These are phyloP conservation scores for Sclerotinia trifoliorum DNA, from an alignment of 2,329 filamentous ascomycete species.

Conservation along the genomic window DNA sequence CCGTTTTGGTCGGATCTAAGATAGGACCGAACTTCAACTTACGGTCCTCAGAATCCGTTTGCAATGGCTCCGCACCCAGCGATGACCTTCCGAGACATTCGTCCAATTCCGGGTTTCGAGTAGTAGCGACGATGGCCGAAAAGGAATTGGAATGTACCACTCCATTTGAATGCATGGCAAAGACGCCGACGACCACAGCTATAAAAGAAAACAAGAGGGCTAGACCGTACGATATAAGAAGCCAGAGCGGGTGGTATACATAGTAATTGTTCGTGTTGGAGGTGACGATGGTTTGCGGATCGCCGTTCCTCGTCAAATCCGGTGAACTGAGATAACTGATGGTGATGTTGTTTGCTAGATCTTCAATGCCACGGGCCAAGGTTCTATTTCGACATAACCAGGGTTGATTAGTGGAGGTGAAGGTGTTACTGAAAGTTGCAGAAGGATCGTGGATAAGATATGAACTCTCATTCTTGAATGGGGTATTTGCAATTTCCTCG, in stretches of 20 bases:
- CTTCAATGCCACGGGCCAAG: conserved; percentile 27
- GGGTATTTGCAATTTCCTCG: neutral
- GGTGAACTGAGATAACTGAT: conserved; percentile 28
- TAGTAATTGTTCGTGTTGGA: conserved; percentile 23
- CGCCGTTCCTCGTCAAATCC: conserved; percentile 7
- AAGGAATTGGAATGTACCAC: conserved; percentile 27
- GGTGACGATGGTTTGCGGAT: neutral
- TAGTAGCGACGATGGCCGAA: conserved; percentile 28
- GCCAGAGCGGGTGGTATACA: conserved; percentile 17
- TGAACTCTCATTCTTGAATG: conserved; percentile 6
- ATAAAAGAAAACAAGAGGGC: conserved; percentile 17
- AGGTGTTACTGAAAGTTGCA: neutral
- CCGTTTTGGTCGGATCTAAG: neutral
- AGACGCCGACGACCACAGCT: conserved; percentile 17
- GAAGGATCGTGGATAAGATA: neutral
- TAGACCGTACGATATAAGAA: conserved; percentile 21
- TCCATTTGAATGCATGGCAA: conserved; percentile 25
- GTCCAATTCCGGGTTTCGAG: conserved; percentile 25
- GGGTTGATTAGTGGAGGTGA: neutral
- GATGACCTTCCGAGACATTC: conserved; percentile 2
- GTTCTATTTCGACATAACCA: conserved; percentile 31
- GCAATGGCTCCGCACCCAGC: conserved; percentile 14
- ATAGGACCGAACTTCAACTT: conserved; percentile 7
- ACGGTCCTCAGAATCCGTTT: neutral
- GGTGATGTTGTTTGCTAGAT: conserved; percentile 33